Base-by-base conservation (phyloP, 805 yeast genomes). In the Candida pini region DNA sequence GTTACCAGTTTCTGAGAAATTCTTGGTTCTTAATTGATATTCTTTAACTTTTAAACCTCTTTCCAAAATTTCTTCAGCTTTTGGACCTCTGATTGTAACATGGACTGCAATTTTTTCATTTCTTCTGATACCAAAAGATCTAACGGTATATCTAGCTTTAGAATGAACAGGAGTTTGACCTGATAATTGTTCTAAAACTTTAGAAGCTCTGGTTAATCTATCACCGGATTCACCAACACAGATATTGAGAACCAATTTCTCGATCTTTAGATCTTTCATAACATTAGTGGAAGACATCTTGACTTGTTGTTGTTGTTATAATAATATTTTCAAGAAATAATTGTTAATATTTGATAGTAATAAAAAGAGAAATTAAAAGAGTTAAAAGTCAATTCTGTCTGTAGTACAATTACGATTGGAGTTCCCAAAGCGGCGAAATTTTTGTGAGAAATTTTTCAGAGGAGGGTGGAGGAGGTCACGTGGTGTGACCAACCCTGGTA, bases 201-300 rank as follows among this genome's bases (percentile, higher is more conserved):
- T 92, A 68, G 98, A 92, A 62, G 98, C 98, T 85, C 98, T 90
- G 78, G 98, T 92, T 72, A 92, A 87, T 83, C 97, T 85, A 75
- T 92, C 98, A 81, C 98, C 98, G 73, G 97, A 89, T 78, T 92
- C 98, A 78, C 98, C 98, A 72, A 92, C 98, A 74, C 95, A 89
- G 76, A 92, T 92, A 92, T 92, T 92, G 73, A 92, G 85, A 73
- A 92, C 97, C 73, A 92, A 83, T 78, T 92, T 92, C 78, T 92
- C 97, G 78, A 92, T 90, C 78, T 83, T 89, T 74, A 92, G 79
- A 63, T 92, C 97, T 76, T 96, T 92, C 97, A 92, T 90, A 74
- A 85, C 79, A 78, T 92, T 92, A 71, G 80, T 86, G 63, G 85
- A 58, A 66, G 72, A 23, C 31, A 24, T 17, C 29, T 18, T 19